Evolutionary conservation across 169 alveolate genomes (phyloP), one percentile per base, ranked within the genome.

Genomic region (Plasmodium billcollinsi): DNA sequence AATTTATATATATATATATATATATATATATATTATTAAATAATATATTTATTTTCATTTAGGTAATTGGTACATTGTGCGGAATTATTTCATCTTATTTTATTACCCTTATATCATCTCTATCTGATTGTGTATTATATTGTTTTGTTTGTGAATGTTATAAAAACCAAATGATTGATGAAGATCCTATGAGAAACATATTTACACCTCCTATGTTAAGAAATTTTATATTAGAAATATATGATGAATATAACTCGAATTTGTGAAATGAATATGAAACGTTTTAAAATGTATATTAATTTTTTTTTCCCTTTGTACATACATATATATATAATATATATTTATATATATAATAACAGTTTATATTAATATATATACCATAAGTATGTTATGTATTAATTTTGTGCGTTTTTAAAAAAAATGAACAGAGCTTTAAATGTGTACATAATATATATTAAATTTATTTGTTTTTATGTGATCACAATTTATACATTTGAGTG

Each of bases 141-240:
- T 78, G 89, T 21, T 78, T 78, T 18, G 54, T 78, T 24, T 78
- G 89, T 45, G 89, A 78, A 45, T 78, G 89, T n/a, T 78, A 78
- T 71, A 75, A 78, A 33, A 78, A 78, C 18, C 89, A 78, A 39
- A 78, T 78, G 78, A 78, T 78, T 21, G 89, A 78, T 66, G 89
- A 78, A 7, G 67, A 52, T 21, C 89, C 89, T 0, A 6, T 78
- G 43, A 78, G 76, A 58, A 78, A 67, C 15, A 58, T 67, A 78
- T 78, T 39, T 70, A 78, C 89, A n/a, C 89, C 89, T 5, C 24
- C 49, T 18, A 75, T 78, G n/a, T 66, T 78, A 26, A 65, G 74
- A 59, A 76, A 78, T 49, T 66, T 78, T 20, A 78, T 78, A 50
- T 66, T 78, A 58, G 89, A 78, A 43, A 78, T 78, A 66, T 78